Percentiles rank a stretch among this genome's conserved stretches.
phyloP scores from a whole-genome alignment of 2,329 filamentous ascomycete genomes.

The Byssothecium circinans region DNA sequence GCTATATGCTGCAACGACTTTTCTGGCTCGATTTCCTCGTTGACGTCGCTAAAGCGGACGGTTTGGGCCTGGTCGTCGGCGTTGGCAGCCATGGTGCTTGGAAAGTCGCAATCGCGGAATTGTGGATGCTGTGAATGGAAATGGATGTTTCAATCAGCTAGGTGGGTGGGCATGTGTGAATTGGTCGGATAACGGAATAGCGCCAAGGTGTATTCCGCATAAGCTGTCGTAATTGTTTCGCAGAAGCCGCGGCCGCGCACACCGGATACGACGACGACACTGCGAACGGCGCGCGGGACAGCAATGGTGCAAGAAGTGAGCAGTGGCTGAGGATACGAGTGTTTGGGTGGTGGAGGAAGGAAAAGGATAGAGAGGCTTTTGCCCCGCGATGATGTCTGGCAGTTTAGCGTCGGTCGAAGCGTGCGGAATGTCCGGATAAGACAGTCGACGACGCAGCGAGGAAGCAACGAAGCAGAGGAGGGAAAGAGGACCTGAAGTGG shows the following conservation, averaged over 20 bases:
- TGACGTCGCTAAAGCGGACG: conserved; percentile 46
- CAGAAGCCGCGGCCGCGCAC: too few relatives aligned
- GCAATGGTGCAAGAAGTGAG: too few relatives aligned
- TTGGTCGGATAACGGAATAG: neutral
- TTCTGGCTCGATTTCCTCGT: conserved; percentile 44
- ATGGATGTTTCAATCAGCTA: neutral
- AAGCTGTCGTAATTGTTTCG: too few relatives aligned
- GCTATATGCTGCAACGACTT: conserved; percentile 36
- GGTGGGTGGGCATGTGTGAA: neutral
- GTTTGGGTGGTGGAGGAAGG: too few relatives aligned
- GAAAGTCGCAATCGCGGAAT: conserved; percentile 1
- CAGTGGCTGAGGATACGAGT: too few relatives aligned
- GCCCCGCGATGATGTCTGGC: conserved; percentile 6
- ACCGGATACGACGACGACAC: too few relatives aligned
- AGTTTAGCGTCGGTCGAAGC: neutral
- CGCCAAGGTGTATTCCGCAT: too few relatives aligned
- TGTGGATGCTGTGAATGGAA: neutral
- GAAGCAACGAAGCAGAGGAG: neutral
- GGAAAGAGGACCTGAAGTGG: neutral
- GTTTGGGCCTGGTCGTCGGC: conserved; percentile 31
- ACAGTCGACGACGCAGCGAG: neutral
- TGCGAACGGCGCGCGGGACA: too few relatives aligned
- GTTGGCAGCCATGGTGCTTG: conserved; percentile 28
- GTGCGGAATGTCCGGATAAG: conserved; percentile 2
- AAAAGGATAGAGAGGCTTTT: neutral